phyloP scores from a whole-genome alignment of 2,329 filamentous ascomycete species.

The Blumeriella jaapii region DNA sequence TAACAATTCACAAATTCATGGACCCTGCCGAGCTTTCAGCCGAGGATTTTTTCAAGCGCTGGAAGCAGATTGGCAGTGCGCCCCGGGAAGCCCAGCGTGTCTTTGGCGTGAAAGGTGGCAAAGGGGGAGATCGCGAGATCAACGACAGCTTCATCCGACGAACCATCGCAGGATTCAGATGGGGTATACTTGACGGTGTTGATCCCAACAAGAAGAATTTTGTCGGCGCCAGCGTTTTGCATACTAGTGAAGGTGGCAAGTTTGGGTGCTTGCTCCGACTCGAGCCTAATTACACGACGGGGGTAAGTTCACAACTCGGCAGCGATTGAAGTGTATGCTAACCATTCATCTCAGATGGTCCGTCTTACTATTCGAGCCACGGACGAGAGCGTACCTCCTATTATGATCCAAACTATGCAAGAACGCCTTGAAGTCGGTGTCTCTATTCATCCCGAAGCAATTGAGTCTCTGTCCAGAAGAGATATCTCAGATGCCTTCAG shows the following conservation, averaged over 20 bases:
- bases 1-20: conserved; percentile 93
- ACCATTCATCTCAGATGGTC: conserved; percentile 60
- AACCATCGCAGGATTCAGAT: conserved; percentile 75
- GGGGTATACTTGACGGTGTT: conserved; percentile 74
- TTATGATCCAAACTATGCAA: conserved; percentile 79
- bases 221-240: conserved; percentile 79
- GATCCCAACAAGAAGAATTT: conserved; percentile 92
- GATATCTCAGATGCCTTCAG: conserved; percentile 27
- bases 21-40: conserved; percentile 73
- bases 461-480: conserved; percentile 18
- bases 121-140: conserved; percentile 49
- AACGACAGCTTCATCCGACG: conserved; percentile 59
- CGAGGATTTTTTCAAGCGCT: conserved; percentile 97
- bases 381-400: conserved; percentile 73
- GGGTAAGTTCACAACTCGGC: conserved; percentile 47
- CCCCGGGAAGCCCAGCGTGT: conserved; percentile 82
- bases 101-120: conserved; percentile 52
- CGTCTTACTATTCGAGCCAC: conserved; percentile 89
- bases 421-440: conserved; percentile 55
- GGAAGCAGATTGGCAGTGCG: conserved; percentile 92
- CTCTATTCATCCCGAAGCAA: conserved; percentile 16
- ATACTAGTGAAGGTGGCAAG: conserved; percentile 74
- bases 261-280: conserved; percentile 86
- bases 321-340: conserved; percentile 8
- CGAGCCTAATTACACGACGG: conserved; percentile 86